phyloP scores from a whole-genome alignment of 2,329 filamentous ascomycete genomes.

The Ophiostoma sp. region DNA sequence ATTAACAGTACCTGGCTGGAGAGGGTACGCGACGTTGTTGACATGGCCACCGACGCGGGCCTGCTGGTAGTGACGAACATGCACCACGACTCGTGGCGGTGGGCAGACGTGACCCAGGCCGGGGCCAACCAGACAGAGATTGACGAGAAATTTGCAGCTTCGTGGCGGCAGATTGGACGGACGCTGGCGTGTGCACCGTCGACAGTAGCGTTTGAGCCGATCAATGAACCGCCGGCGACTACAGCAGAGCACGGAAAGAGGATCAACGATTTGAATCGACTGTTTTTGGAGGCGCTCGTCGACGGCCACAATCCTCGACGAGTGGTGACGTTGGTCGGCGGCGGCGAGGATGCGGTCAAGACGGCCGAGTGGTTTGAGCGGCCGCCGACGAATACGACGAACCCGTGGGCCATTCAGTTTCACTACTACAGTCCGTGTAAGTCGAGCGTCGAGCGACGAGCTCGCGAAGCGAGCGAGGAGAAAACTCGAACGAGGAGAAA shows the following conservation, averaged over 20 bases:
- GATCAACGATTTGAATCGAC: constrained; percentile 56
- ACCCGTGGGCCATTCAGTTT: constrained; percentile 61
- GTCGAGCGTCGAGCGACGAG: constrained; percentile 7
- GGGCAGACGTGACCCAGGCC: constrained; percentile 53
- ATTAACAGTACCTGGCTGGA: constrained; percentile 57
- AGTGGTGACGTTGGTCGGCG: constrained; percentile 57
- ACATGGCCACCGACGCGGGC: constrained; percentile 52
- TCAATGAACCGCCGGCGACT: constrained; percentile 60
- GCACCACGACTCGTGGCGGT: constrained; percentile 61
- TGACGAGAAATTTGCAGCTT: constrained; percentile 55
- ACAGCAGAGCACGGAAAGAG: constrained; percentile 49
- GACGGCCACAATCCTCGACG: constrained; percentile 56
- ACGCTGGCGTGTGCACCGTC: constrained; percentile 56
- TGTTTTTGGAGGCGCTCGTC: constrained; percentile 56
- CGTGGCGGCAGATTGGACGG: constrained; percentile 60
- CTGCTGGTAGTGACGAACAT: constrained; percentile 58
- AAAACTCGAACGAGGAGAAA: not conserved
- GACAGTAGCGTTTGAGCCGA: constrained; percentile 57
- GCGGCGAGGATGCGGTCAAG: constrained; percentile 52
- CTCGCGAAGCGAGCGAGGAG: not conserved
- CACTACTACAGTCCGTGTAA: constrained; percentile 59
- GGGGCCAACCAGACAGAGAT: constrained; percentile 53
- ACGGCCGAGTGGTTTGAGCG: constrained; percentile 55
- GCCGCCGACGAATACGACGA: constrained; percentile 48
- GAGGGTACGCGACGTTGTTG: constrained; percentile 58